These are phyloP conservation scores for Salinomyces thailandicus DNA, from an alignment of 2,329 filamentous ascomycete species.

Conservation along the genomic window DNA sequence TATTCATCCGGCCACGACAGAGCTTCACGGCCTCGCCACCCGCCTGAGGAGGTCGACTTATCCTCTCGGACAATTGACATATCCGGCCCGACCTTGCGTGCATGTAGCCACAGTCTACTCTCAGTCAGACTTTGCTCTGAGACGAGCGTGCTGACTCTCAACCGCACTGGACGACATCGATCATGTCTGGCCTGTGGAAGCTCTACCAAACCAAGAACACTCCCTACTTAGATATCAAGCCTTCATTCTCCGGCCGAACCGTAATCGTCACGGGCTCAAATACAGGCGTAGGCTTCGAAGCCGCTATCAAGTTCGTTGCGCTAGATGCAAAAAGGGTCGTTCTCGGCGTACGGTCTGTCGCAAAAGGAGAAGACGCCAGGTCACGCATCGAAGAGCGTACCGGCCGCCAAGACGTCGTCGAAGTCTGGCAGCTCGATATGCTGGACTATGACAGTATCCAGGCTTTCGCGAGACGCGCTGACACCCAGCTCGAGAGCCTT, in stretches of 20 bases:
- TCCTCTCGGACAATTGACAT: no score
- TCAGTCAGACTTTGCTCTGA: no score
- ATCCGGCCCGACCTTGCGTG: no score
- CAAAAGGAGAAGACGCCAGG: slow-evolving; percentile 29
- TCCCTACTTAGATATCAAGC: background rate
- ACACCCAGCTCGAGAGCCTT: slow-evolving; percentile 17
- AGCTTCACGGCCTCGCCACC: no score
- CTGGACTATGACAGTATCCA: slow-evolving; percentile 14
- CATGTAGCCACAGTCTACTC: no score
- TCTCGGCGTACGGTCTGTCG: slow-evolving; percentile 26
- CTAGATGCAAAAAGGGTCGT: slow-evolving; percentile 29
- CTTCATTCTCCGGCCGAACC: slow-evolving; percentile 13
- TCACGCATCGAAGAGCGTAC: slow-evolving; percentile 20
- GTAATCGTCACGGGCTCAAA: slow-evolving; percentile 27
- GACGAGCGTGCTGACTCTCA: no score
- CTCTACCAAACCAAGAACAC: slow-evolving; percentile 1
- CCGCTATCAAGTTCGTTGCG: slow-evolving; percentile 27
- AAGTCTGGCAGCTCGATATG: slow-evolving; percentile 21
- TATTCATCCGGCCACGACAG: no score
- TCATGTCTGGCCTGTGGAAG: background rate
- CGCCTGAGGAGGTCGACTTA: no score
- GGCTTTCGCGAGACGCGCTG: slow-evolving; percentile 18
- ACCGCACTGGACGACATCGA: no score
- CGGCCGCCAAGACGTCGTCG: slow-evolving; percentile 22
- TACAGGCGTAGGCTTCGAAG: slow-evolving; percentile 30